Percentiles rank a stretch among this genome's conserved stretches.
Conservation (phyloP, 306 rosid genomes). For the Hippophae tibetana region DNA sequence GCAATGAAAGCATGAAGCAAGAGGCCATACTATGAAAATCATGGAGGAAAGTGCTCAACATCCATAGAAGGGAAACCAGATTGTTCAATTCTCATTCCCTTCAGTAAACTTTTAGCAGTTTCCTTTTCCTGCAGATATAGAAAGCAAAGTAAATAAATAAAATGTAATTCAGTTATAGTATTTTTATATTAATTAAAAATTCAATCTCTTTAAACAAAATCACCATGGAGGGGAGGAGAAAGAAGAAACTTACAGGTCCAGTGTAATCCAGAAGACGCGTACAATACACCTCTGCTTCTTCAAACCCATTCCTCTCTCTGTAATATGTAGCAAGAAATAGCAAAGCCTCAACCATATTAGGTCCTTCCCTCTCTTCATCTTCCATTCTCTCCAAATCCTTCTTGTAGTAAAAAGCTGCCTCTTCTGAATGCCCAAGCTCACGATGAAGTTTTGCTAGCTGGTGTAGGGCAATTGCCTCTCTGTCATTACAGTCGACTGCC, state of each 20-base stretch:
- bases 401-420: constrained; percentile 84
- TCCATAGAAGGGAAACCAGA: constrained; percentile 61
- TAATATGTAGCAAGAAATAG: constrained; percentile 67
- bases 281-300: constrained; percentile 90
- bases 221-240: neutral
- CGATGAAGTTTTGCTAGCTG: constrained; percentile 69
- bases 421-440: constrained; percentile 63
- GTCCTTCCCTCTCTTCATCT: constrained; percentile 92
- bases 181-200: neutral
- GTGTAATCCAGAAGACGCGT: constrained; percentile 92
- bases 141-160: constrained; percentile 12
- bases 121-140: constrained; percentile 67
- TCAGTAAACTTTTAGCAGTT: constrained; percentile 78
- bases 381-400: constrained; percentile 96
- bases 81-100: constrained; percentile 72
- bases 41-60: constrained; percentile 73
- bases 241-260: constrained; percentile 68
- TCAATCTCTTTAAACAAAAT: neutral
- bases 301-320: constrained; percentile 43
- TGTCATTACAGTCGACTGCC: constrained; percentile 77
- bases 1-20: neutral
- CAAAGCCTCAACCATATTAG: constrained; percentile 86
- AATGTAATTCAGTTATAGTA: neutral
- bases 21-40: constrained; percentile 3
- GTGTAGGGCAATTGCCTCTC: constrained; percentile 89